Evolutionary conservation across 371 early-diverging fungal genomes (phyloP).

Genomic region (Homolaphlyctis polyrhiza): DNA sequence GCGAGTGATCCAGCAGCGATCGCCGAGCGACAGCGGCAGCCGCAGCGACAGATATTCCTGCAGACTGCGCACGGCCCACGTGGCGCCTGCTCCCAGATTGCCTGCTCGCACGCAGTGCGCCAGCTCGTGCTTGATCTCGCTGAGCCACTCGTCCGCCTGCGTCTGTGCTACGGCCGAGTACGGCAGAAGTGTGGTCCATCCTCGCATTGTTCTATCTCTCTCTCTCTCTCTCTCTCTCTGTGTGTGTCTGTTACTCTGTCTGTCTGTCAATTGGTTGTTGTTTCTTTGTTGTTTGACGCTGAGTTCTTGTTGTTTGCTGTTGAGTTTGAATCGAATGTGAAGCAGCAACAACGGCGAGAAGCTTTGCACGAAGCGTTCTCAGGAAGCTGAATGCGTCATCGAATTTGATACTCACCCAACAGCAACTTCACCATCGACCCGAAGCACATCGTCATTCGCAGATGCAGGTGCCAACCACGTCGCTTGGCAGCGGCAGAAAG

Average conservation of each 20-base stretch:
- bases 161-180: not conserved
- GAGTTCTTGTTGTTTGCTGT: too few species aligned
- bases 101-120: not conserved
- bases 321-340: too few species aligned
- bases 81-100: not conserved
- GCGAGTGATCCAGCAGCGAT: not conserved
- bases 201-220: not conserved
- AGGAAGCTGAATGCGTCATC: too few species aligned
- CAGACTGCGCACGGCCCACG: not conserved
- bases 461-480: too few species aligned
- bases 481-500: too few species aligned
- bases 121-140: not conserved
- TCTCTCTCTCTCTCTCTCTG: not conserved
- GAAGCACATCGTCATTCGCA: too few species aligned
- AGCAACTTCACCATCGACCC: too few species aligned
- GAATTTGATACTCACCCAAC: too few species aligned
- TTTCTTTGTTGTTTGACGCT: too few species aligned
- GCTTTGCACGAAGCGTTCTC: too few species aligned
- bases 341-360: too few species aligned
- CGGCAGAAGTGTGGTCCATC: not conserved
- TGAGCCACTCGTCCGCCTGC: not conserved
- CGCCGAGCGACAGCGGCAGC: not conserved
- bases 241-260: not conserved
- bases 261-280: too few species aligned
- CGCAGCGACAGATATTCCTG: not conserved